A percentile compares a stretch with the other conserved stretches of the same genome.
Evolutionary conservation across 768 basidiomycete species (phyloP).

Genomic region (Suillus ampliporus): DNA sequence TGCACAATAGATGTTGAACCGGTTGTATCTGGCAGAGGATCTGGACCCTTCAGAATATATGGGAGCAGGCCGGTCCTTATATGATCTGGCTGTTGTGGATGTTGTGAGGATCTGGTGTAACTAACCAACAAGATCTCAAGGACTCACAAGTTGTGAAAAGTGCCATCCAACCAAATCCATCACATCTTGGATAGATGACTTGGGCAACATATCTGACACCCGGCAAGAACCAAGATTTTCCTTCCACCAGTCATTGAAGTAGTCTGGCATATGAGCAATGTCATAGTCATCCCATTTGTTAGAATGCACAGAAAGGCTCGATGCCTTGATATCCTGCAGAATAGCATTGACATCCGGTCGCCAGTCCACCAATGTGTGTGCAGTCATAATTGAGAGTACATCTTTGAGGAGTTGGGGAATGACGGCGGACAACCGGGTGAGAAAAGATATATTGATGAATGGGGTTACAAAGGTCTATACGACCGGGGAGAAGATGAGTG

Average conservation of each 20-base stretch:
- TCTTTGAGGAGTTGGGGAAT: background rate
- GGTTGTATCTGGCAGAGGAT: background rate
- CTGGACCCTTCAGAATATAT: background rate
- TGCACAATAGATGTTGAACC: background rate
- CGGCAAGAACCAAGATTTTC: background rate
- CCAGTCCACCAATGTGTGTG: background rate
- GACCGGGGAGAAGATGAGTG: background rate
- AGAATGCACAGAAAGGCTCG: background rate
- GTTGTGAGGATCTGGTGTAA: background rate
- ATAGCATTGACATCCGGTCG: background rate
- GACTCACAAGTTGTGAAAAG: background rate
- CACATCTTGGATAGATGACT: slow-evolving; percentile 2
- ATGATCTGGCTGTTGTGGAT: background rate
- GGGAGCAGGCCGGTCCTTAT: background rate
- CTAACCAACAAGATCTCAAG: background rate
- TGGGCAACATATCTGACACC: background rate
- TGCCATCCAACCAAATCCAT: background rate
- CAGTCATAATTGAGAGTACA: background rate
- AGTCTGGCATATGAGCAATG: background rate
- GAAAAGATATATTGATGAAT: background rate
- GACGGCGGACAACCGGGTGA: background rate
- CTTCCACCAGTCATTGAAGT: slow-evolving; percentile 5
- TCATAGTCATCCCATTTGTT: background rate
- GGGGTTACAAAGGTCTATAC: background rate
- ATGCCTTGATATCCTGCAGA: background rate